Conservation (phyloP, 805 yeast species). For the Komagataella kurtzmanii region DNA sequence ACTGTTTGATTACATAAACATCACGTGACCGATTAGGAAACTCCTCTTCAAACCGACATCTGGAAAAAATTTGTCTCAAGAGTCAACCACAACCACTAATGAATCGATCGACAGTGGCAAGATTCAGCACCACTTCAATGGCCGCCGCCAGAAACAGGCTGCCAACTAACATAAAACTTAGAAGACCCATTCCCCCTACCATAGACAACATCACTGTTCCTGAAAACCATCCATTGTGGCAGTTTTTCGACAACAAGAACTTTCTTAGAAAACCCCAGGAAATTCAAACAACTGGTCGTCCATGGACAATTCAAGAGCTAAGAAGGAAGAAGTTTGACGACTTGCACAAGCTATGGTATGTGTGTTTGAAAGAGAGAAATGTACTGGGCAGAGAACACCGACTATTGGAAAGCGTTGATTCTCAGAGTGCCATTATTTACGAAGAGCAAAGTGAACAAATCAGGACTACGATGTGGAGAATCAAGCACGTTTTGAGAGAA, state of each 20-base stretch:
- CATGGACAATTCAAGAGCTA: slow-evolving; percentile 83
- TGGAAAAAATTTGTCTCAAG: not conserved
- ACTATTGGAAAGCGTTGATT: slow-evolving; percentile 23
- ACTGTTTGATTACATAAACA: too few relatives aligned
- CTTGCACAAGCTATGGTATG: slow-evolving; percentile 84
- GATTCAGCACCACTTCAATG: not conserved
- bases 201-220: slow-evolving; percentile 56
- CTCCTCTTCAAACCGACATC: not conserved
- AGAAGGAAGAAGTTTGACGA: slow-evolving; percentile 88
- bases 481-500: slow-evolving; percentile 79
- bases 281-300: slow-evolving; percentile 40
- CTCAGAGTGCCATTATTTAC: slow-evolving; percentile 5
- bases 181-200: slow-evolving; percentile 81
- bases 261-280: slow-evolving; percentile 49
- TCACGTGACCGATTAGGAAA: not conserved
- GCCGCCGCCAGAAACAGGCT: slow-evolving; percentile 17
- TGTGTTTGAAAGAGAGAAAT: slow-evolving; percentile 74
- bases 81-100: not conserved
- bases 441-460: slow-evolving; percentile 26
- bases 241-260: slow-evolving; percentile 58
- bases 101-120: slow-evolving; percentile 1
- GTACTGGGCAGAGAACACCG: slow-evolving; percentile 62
- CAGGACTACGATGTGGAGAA: slow-evolving; percentile 58
- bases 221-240: slow-evolving; percentile 92
- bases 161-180: slow-evolving; percentile 35